Percentiles rank a stretch among this genome's conserved stretches.
Conservation (phyloP, 805 yeast genomes). For the Osmozyma mogii region DNA sequence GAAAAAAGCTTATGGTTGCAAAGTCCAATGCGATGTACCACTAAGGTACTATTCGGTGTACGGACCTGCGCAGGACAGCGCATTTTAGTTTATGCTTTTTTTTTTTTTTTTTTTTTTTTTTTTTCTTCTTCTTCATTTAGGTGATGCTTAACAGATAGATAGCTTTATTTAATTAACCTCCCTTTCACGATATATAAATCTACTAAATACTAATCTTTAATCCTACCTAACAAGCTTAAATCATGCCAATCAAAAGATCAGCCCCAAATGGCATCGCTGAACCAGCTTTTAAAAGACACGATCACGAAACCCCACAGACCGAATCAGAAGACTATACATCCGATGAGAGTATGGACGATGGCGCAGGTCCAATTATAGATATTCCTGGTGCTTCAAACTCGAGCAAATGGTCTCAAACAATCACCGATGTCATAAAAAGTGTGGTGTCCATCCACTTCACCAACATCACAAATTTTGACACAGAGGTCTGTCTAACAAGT, state of each 20-base stretch:
- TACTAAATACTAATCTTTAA: no score
- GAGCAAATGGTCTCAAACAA: constrained; percentile 65
- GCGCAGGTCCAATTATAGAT: constrained; percentile 8
- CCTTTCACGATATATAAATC: no score
- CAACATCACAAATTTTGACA: constrained; percentile 80
- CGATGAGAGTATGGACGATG: constrained; percentile 6
- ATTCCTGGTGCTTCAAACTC: constrained; percentile 12
- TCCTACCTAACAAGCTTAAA: no score
- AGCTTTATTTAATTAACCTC: no score
- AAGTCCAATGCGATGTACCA: no score
- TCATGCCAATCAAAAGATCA: constrained; percentile 11
- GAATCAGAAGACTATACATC: constrained; percentile 6
- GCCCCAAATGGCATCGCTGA: constrained; percentile 7
- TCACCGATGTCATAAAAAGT: constrained; percentile 70
- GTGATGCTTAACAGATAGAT: no score
- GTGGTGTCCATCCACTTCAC: constrained; percentile 88
- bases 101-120: no score
- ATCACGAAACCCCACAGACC: constrained; percentile 2
- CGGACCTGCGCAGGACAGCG: no score
- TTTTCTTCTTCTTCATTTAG: no score
- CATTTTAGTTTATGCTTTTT: no score
- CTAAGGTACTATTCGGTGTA: no score
- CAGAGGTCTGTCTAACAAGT: constrained; percentile 69
- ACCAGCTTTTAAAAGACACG: constrained; percentile 8
- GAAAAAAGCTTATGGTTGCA: no score